A percentile compares a stretch with the other conserved stretches of the same genome.
These are phyloP conservation scores for Xerocomus brunneocitrinus DNA, from an alignment of 768 basidiomycete genomes.

Conservation along the genomic window DNA sequence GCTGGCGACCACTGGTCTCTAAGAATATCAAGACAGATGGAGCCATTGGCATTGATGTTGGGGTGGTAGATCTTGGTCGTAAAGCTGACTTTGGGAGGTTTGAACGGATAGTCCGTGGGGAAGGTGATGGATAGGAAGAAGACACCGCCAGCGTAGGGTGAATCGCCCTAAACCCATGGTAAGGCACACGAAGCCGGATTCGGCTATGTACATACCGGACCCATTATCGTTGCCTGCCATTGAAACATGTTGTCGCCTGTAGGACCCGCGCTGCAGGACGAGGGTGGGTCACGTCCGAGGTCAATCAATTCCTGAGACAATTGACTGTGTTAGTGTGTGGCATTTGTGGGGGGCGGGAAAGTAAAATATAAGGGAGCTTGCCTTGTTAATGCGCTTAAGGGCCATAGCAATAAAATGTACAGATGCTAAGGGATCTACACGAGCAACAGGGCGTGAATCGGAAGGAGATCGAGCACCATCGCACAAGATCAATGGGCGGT, in stretches of 20 bases:
- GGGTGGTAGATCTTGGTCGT: constrained; percentile 99
- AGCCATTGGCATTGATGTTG: constrained; percentile 99
- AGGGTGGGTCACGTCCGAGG: constrained; percentile 98
- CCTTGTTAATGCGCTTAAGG: constrained; percentile 99
- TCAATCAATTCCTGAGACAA: constrained; percentile 87
- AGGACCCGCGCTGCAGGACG: constrained; percentile 98
- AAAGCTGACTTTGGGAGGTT: constrained; percentile 99
- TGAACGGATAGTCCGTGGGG: constrained; percentile 99
- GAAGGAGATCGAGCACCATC: constrained; percentile 34
- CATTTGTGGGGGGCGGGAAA: constrained; percentile 4
- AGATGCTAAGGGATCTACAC: constrained; percentile 14
- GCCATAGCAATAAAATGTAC: constrained; percentile 56
- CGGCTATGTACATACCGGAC: constrained; percentile 64
- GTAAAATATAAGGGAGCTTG: constrained; percentile 26
- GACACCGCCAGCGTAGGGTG: constrained; percentile 97
- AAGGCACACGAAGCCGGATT: constrained; percentile 19
- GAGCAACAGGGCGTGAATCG: constrained; percentile 14
- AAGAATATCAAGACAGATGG: constrained; percentile 97
- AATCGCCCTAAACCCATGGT: constrained; percentile 67
- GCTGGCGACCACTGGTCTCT: constrained; percentile 99
- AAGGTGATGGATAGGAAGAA: constrained; percentile 96
- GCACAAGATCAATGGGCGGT: constrained; percentile 31
- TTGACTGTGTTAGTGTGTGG: constrained; percentile 6
- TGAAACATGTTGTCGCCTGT: constrained; percentile 98
- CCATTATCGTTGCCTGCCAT: constrained; percentile 99